phyloP scores from a whole-genome alignment of 2,329 filamentous ascomycete species.

The Beauveria rudraprayagi region DNA sequence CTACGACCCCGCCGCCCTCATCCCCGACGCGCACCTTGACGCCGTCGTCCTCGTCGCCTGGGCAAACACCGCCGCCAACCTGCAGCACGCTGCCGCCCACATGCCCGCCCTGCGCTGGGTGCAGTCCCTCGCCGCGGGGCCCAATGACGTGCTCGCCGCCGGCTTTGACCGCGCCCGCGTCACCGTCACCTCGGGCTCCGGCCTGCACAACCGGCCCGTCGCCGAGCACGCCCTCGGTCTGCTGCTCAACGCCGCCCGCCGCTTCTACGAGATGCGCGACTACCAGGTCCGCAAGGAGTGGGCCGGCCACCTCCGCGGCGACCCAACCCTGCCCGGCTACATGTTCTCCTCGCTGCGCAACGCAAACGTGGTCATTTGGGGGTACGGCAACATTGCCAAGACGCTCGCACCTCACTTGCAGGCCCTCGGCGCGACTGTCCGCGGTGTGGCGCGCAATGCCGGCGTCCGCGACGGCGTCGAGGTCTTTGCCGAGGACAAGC shows the following conservation, averaged over 20 bases:
- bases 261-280: conserved; percentile 56
- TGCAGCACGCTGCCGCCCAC: conserved; percentile 46
- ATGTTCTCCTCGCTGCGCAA: conserved; percentile 52
- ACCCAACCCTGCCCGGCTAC: conserved; percentile 41
- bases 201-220: conserved; percentile 56
- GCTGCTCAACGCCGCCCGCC: conserved; percentile 45
- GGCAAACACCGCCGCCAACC: conserved; percentile 50
- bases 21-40: conserved; percentile 50
- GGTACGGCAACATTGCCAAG: conserved; percentile 60
- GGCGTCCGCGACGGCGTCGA: conserved; percentile 52
- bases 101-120: conserved; percentile 56
- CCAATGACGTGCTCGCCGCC: conserved; percentile 55
- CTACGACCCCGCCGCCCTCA: conserved; percentile 49
- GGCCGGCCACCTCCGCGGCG: conserved; percentile 53
- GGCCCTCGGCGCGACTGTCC: conserved; percentile 49
- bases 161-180: conserved; percentile 48
- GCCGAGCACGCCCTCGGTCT: conserved; percentile 57
- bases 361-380: conserved; percentile 53
- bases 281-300: conserved; percentile 49
- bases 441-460: conserved; percentile 46
- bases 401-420: conserved; percentile 46
- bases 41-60: conserved; percentile 55
- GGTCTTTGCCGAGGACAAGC: conserved; percentile 46
- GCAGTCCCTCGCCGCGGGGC: conserved; percentile 57
- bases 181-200: conserved; percentile 52